These are phyloP conservation scores for Epichloe gansuensis DNA, from an alignment of 2,329 filamentous ascomycete species.

Conservation along the genomic window DNA sequence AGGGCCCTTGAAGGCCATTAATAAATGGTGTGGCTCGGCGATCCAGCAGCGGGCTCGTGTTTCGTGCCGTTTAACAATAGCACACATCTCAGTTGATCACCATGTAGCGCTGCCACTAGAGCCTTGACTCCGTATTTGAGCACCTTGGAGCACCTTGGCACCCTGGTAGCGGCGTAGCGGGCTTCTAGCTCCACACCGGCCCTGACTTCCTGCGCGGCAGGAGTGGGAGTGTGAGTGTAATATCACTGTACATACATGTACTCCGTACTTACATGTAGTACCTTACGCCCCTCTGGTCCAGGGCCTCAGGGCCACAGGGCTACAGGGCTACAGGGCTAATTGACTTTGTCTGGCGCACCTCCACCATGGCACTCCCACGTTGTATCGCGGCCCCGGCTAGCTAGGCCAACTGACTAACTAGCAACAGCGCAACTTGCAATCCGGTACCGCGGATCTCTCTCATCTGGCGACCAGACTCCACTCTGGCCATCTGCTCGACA, in stretches of 20 bases:
- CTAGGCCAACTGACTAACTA: conserved; percentile 12
- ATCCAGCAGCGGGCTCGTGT: conserved; percentile 2
- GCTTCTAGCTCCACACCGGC: neutral
- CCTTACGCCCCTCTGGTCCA: neutral
- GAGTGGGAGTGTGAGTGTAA: neutral
- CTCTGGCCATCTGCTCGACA: conserved; percentile 9
- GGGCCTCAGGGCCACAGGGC: no score
- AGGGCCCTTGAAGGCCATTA: neutral
- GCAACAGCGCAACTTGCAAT: conserved; percentile 15
- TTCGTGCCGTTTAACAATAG: neutral
- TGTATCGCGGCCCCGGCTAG: conserved; percentile 10
- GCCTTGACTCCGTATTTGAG: neutral
- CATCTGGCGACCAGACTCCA: conserved; percentile 10
- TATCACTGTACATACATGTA: neutral
- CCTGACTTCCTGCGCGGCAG: neutral
- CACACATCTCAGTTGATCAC: conserved; percentile 1
- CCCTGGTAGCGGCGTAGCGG: neutral
- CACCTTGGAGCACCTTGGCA: neutral
- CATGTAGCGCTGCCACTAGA: neutral
- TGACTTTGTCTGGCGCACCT: conserved; percentile 1
- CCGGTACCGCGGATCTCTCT: conserved; percentile 22
- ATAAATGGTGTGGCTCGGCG: neutral
- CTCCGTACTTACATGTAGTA: no score
- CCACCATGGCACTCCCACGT: conserved; percentile 9
- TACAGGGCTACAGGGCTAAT: neutral